Evolutionary conservation across 305 asterid species (phyloP), one percentile per base, ranked within the genome.

Genomic region (Vinca major): DNA sequence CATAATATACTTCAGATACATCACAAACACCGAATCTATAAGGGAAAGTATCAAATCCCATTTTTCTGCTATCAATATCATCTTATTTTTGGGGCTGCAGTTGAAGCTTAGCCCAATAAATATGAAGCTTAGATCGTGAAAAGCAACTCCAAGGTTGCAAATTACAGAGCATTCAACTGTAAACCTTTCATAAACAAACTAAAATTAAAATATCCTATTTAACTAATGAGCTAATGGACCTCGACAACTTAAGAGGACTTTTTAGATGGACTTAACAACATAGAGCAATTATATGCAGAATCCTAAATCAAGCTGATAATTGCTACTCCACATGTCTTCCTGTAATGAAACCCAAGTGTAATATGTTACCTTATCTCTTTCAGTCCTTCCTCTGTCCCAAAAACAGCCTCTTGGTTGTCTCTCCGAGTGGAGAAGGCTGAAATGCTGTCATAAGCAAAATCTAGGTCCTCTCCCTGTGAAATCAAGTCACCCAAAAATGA

Each of bases 321-420:
- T 19, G 20, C 53, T 20, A 39, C 63, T 11, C 33, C 51, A 41
- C 37, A 68, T 5, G 1, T 17, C 43, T 55, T 66, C 36, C 14
- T 5, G 44, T 43, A 1, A 62, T 39, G 37, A 48, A 49, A 36
- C 17, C 58, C 33, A 48, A 13, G 40, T 36, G 9, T 12, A 14
- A 21, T 71, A 54, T 44, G 36, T 73, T 73, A 92, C 97, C 95
- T 81, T 80, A 90, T 93, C 73, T 91, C 99, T 83, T 93, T 93
- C 77, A 93, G 71, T 71, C 99, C 97, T 87, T 93, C 99, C 80
- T 90, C 99, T 73, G 94, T 83, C 75, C 99, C 99, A 75, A 93
- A 93, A 76, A 90, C 96, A 17, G 99, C 99, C 80, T 89, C 99
- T 74, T 93, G 99, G 85, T 87, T 89, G 88, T 86, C 96, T 75